Evolutionary conservation across 2,329 filamentous ascomycete species (phyloP).

Genomic region (Cercospora sojina): DNA sequence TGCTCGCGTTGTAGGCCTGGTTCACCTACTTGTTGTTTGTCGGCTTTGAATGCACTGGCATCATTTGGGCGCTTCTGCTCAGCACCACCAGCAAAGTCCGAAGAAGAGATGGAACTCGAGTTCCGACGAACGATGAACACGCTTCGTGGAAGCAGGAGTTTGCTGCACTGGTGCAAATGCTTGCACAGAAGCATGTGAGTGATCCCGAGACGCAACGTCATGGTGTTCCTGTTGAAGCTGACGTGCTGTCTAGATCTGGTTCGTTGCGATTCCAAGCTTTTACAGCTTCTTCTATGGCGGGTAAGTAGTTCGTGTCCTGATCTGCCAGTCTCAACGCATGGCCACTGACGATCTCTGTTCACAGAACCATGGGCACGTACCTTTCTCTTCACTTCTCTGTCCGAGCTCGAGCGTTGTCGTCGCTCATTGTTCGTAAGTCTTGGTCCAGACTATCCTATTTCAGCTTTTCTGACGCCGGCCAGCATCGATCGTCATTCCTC

Average conservation of each 20-base stretch:
- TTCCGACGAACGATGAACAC: slow-evolving; percentile 23
- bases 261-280: slow-evolving; percentile 40
- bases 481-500: slow-evolving; percentile 28
- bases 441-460: not conserved
- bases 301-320: not conserved
- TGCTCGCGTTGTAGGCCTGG: slow-evolving; percentile 19
- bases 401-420: slow-evolving; percentile 37
- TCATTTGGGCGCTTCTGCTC: slow-evolving; percentile 35
- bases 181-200: slow-evolving; percentile 33
- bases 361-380: slow-evolving; percentile 39
- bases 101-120: slow-evolving; percentile 30
- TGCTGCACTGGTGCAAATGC: slow-evolving; percentile 26
- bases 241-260: slow-evolving; percentile 32
- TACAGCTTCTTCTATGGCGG: slow-evolving; percentile 45
- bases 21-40: slow-evolving; percentile 38
- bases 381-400: slow-evolving; percentile 39
- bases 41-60: slow-evolving; percentile 36
- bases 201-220: not conserved
- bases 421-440: slow-evolving; percentile 37
- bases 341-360: not conserved
- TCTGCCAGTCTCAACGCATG: not conserved
- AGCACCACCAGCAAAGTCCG: slow-evolving; percentile 32
- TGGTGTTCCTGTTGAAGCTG: not conserved
- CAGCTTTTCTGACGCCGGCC: not conserved
- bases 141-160: slow-evolving; percentile 30